Base-by-base conservation (phyloP, 2,329 filamentous ascomycete species). In the Penicillium polonicum region DNA sequence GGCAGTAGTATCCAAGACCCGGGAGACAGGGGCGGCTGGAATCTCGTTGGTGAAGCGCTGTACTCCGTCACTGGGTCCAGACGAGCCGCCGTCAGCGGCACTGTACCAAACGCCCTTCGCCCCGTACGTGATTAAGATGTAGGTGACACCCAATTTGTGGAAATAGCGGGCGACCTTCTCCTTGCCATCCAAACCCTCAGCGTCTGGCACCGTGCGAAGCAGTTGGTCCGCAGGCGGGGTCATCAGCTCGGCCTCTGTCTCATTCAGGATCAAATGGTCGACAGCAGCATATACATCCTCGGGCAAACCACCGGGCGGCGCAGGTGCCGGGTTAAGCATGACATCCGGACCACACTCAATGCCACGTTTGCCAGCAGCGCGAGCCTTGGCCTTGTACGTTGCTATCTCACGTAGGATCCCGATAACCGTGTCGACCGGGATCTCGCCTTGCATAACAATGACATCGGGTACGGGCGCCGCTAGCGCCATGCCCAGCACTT, bases 1-100 rank as follows among this genome's bases (percentile, higher is more conserved):
- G 2, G 89, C 93, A 8, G 93, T 97, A 1, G 93, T 97, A 73
- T 97, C 93, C 5, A 97, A 85, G 2, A 97, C 93, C 56, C 83
- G 76, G 4, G 72, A 77, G 19, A 91, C 88, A 74, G 89, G 88
- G 60, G 84, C 81, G 0, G 90, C 91, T 5, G 80, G 77, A 2
- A 92, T 74, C 57, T 73, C 66, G 46, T 71, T 71, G 23, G 68
- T 70, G 41, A 70, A 73, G n/a, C 72, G 66, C 10, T 58, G 59
- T 12, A 62, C 59, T 12, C 63, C 57, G 39, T 74, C 67, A 39
- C 72, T 68, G 8, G 72, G 71, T 4, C 72, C 71, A 1, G 78
- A 81, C 52, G 78, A 78, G 29, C 76, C 75, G 17, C 71, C 76
- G 33, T 72, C 75, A 21, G 80, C 83, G 54, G 82, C 78, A 70